Conservation (phyloP, 768 basidiomycete species). For the Porphyrellus cyaneotinctus region DNA sequence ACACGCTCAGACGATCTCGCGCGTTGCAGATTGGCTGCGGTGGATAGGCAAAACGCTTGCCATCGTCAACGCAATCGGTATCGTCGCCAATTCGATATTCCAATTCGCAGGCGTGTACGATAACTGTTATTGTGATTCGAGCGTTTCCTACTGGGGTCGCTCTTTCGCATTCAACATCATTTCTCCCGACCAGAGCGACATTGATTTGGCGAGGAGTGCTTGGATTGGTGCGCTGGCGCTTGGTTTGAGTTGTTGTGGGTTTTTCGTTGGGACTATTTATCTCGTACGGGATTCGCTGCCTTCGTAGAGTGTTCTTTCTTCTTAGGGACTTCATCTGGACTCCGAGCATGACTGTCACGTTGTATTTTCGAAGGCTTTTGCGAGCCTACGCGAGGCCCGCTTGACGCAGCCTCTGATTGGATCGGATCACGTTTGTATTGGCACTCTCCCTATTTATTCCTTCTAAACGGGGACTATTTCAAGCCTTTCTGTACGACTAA, state of each 20-base stretch:
- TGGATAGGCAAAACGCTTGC: conserved; percentile 29
- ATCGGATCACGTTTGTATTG: too few species aligned
- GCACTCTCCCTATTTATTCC: too few species aligned
- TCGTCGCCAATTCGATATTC: conserved; percentile 27
- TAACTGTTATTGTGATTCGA: conserved; percentile 31
- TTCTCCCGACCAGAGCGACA: conserved; percentile 7
- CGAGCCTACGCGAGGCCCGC: too few species aligned
- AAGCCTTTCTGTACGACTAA: too few species aligned
- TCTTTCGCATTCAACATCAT: conserved; percentile 32
- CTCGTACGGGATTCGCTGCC: conserved; percentile 25
- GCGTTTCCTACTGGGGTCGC: conserved; percentile 15
- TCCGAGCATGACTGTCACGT: too few species aligned
- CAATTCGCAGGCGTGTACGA: conserved; percentile 28
- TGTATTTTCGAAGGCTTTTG: too few species aligned
- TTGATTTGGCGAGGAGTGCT: conserved; percentile 24
- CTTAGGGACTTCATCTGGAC: too few species aligned
- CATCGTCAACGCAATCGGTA: conserved; percentile 23
- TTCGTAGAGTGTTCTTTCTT: neutral
- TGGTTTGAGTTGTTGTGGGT: conserved; percentile 17
- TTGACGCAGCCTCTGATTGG: too few species aligned
- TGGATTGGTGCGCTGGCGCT: conserved; percentile 39
- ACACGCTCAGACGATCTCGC: neutral
- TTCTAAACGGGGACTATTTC: too few species aligned
- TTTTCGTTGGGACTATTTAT: conserved; percentile 30
- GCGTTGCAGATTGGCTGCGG: conserved; percentile 18